phyloP scores from a whole-genome alignment of 768 basidiomycete genomes.

The Phallus indusiatus region DNA sequence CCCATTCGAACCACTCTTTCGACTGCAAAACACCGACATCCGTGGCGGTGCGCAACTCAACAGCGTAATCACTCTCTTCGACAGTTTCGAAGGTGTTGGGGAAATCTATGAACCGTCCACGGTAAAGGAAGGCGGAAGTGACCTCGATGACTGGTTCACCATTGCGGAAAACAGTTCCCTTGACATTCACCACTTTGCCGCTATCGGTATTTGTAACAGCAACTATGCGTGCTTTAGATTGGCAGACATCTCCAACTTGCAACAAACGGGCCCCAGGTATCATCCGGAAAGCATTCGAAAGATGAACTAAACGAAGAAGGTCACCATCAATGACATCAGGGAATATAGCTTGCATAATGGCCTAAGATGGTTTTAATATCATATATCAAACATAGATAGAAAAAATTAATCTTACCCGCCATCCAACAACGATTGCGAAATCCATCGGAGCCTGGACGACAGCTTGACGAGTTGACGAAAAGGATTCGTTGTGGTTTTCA shows the following conservation, averaged over 20 bases:
- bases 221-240: conserved; percentile 77
- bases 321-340: conserved; percentile 87
- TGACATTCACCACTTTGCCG: conserved; percentile 90
- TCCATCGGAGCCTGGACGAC: conserved; percentile 90
- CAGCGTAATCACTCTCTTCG: conserved; percentile 81
- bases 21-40: conserved; percentile 84
- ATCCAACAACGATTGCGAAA: conserved; percentile 96
- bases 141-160: conserved; percentile 86
- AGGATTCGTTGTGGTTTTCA: conserved; percentile 86
- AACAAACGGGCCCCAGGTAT: conserved; percentile 70
- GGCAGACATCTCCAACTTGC: conserved; percentile 80
- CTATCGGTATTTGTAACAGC: conserved; percentile 86
- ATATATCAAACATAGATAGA: not conserved
- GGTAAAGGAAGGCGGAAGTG: conserved; percentile 91
- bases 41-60: conserved; percentile 66
- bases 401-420: conserved; percentile 57
- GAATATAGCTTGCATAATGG: conserved; percentile 99
- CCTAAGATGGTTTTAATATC: conserved; percentile 36
- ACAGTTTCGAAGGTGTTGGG: conserved; percentile 92
- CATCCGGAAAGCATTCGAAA: conserved; percentile 94
- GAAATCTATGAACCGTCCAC: conserved; percentile 88
- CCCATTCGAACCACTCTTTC: conserved; percentile 99
- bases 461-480: conserved; percentile 66
- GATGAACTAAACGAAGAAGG: conserved; percentile 89
- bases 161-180: conserved; percentile 70